Conservation (phyloP, 2,329 filamentous ascomycete genomes). For the Alternaria incomplexa region DNA sequence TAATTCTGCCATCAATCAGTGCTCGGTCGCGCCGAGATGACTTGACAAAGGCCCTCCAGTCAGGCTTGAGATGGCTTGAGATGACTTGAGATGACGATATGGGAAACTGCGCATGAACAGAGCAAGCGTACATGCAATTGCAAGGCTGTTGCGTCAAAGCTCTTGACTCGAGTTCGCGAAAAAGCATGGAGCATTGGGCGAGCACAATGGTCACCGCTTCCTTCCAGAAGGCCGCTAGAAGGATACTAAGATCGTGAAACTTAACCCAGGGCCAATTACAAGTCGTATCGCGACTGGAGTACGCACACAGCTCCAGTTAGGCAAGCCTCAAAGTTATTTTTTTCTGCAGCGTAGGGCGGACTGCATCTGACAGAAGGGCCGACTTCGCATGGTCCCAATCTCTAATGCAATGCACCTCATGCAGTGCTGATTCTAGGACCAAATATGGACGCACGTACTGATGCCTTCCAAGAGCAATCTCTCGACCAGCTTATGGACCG, state of each 20-base stretch:
- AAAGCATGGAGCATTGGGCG: conserved; percentile 36
- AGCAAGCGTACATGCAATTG: conserved; percentile 8
- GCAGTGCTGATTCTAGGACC: conserved; percentile 6
- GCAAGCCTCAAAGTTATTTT: conserved; percentile 12
- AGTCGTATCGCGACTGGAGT: conserved; percentile 13
- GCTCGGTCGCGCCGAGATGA: conserved; percentile 13
- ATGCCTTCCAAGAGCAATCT: conserved; percentile 4
- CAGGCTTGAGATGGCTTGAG: conserved; percentile 11
- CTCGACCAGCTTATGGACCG: not conserved
- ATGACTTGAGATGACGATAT: conserved; percentile 30
- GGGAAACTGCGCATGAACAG: conserved; percentile 12
- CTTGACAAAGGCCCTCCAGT: conserved; percentile 3
- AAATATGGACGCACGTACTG: conserved; percentile 3
- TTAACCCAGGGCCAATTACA: conserved; percentile 21
- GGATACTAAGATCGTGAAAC: conserved; percentile 36
- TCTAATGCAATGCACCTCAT: conserved; percentile 9
- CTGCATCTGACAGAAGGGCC: conserved; percentile 10
- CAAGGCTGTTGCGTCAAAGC: conserved; percentile 14
- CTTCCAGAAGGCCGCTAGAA: conserved; percentile 42
- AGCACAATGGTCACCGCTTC: conserved; percentile 21
- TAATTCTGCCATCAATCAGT: conserved; percentile 7
- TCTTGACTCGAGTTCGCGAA: conserved; percentile 18
- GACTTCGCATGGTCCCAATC: conserved; percentile 8
- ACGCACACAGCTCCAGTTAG: conserved; percentile 16
- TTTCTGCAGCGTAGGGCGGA: conserved; percentile 7